These are phyloP conservation scores for Craterostigma plantagineum DNA, from an alignment of 257 asterid genomes.

Conservation along the genomic window DNA sequence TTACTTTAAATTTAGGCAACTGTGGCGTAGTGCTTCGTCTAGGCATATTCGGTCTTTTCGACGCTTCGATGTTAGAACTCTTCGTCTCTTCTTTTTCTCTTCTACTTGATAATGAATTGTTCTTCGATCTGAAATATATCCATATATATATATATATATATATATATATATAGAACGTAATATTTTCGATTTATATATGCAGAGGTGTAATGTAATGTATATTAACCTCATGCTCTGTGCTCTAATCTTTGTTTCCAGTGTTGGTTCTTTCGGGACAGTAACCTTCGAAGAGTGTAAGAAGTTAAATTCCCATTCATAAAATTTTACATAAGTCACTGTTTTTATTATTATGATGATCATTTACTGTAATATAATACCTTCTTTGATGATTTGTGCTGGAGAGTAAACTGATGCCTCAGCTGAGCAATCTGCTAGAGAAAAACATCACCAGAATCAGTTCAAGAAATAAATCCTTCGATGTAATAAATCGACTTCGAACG, in stretches of 20 bases:
- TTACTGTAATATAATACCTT: constrained; percentile 22
- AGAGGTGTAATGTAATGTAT: constrained; percentile 12
- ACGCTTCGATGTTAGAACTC: too few species aligned
- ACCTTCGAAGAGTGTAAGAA: too few species aligned
- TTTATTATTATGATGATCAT: too few species aligned
- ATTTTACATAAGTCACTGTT: too few species aligned
- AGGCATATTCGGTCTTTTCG: constrained; percentile 2
- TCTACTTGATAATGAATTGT: too few species aligned
- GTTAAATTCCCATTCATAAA: too few species aligned
- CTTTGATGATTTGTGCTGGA: constrained; percentile 44
- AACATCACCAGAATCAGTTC: background rate
- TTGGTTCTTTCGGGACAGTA: constrained; percentile 73
- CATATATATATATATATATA: too few species aligned
- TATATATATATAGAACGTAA: too few species aligned
- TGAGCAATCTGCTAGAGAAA: constrained; percentile 38
- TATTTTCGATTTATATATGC: constrained; percentile 10
- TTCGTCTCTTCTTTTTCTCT: too few species aligned
- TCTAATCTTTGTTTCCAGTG: constrained; percentile 53
- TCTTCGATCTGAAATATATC: too few species aligned
- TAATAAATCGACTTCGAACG: too few species aligned
- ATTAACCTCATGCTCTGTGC: constrained; percentile 75
- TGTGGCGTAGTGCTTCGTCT: constrained; percentile 28
- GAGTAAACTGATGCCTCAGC: constrained; percentile 44
- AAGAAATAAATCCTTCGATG: too few species aligned
- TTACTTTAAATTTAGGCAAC: constrained; percentile 42